A percentile compares a stretch with the other conserved stretches of the same genome.
Evolutionary conservation across 371 early-diverging fungal genomes (phyloP).

Genomic region (Rhizopus stolonifer): DNA sequence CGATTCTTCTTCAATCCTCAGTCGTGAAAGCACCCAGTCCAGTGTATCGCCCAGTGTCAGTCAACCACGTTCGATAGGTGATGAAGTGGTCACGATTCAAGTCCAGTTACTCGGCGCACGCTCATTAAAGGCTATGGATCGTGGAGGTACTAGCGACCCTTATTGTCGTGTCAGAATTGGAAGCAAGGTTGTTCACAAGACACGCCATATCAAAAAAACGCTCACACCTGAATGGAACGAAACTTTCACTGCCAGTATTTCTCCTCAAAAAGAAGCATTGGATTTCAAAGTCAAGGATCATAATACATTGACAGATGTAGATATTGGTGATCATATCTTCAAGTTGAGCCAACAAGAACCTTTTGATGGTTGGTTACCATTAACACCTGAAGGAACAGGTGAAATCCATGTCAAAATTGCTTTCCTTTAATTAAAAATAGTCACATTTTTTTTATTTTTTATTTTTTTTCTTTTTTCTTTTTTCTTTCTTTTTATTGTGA

Average conservation of each 20-base stretch:
- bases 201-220: conserved; percentile 77
- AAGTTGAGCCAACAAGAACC: conserved; percentile 44
- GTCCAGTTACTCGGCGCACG: conserved; percentile 56
- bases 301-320: conserved; percentile 68
- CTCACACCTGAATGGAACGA: conserved; percentile 69
- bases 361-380: conserved; percentile 48
- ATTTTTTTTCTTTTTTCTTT: conserved; percentile 6
- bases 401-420: conserved; percentile 39
- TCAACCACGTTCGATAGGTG: conserved; percentile 11
- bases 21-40: not conserved
- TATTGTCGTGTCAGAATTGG: conserved; percentile 59
- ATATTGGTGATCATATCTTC: conserved; percentile 61
- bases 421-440: conserved; percentile 6
- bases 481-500: conserved; percentile 28
- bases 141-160: conserved; percentile 63
- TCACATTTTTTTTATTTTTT: not conserved
- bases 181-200: conserved; percentile 69
- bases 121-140: conserved; percentile 60
- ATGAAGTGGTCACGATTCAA: conserved; percentile 37
- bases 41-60: conserved; percentile 14
- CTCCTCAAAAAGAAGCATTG: conserved; percentile 36
- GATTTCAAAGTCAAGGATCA: conserved; percentile 70
- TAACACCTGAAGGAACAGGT: conserved; percentile 43
- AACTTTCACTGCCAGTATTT: conserved; percentile 31
- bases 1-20: conserved; percentile 5